phyloP scores from a whole-genome alignment of 2,329 filamentous ascomycete species.

The Ilyonectria sp. region DNA sequence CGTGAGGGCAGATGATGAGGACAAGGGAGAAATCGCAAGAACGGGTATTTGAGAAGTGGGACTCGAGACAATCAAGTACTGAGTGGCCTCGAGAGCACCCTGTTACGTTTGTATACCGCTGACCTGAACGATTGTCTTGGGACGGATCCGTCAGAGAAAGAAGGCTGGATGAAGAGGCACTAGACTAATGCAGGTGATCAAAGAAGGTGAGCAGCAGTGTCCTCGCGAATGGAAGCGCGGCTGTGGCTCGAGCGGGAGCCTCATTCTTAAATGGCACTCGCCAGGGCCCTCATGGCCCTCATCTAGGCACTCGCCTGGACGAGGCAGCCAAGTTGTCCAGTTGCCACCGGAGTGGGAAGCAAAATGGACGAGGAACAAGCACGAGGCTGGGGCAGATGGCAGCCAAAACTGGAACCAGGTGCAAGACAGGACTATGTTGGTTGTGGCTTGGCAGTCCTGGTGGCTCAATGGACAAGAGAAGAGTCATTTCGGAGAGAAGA shows the following conservation, averaged over 20 bases:
- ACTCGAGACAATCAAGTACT: slow-evolving; percentile 30
- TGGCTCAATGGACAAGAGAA: slow-evolving; percentile 1
- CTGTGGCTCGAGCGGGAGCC: slow-evolving; percentile 19
- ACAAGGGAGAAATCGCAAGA: slow-evolving; percentile 31
- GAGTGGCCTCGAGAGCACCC: slow-evolving; percentile 24
- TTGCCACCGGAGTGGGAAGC: slow-evolving; percentile 15
- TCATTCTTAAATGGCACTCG: slow-evolving; percentile 23
- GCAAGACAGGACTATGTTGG: slow-evolving; percentile 17
- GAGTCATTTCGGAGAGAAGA: slow-evolving; percentile 14
- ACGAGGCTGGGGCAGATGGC: slow-evolving; percentile 34
- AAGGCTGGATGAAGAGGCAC: slow-evolving; percentile 43
- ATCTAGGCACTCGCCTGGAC: slow-evolving; percentile 11
- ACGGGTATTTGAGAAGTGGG: slow-evolving; percentile 22
- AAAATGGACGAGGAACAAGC: slow-evolving; percentile 20
- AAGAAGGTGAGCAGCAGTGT: slow-evolving; percentile 35
- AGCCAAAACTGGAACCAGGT: slow-evolving; percentile 19
- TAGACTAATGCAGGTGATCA: slow-evolving; percentile 49
- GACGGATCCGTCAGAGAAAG: slow-evolving; percentile 35
- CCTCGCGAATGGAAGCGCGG: slow-evolving; percentile 15
- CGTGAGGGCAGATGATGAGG: not conserved
- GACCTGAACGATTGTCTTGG: slow-evolving; percentile 44
- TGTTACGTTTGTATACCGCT: slow-evolving; percentile 32
- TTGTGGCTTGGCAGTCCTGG: slow-evolving; percentile 22
- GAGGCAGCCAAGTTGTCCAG: slow-evolving; percentile 6
- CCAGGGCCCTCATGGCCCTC: not conserved